Percentiles rank a stretch among this genome's conserved stretches.
Evolutionary conservation across 1,284 basidiomycete genomes (phyloP).

Genomic region (Leccinum fallax): DNA sequence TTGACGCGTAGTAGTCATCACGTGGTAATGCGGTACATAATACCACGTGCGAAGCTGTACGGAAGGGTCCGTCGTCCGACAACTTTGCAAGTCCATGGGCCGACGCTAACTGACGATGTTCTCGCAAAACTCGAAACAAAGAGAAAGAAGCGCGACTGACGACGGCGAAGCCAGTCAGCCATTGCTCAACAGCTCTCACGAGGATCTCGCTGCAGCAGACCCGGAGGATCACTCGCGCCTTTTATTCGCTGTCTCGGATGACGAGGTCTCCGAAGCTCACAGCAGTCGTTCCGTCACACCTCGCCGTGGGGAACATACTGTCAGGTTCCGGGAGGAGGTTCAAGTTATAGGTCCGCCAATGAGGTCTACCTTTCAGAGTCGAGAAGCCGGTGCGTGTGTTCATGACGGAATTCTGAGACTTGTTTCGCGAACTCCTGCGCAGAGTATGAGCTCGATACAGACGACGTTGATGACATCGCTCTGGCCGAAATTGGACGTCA

Average conservation of each 20-base stretch:
- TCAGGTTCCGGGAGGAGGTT: conserved; percentile 67
- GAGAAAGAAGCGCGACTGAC: conserved; percentile 30
- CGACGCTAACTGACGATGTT: conserved; percentile 39
- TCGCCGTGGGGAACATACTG: conserved; percentile 37
- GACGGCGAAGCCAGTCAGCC: conserved; percentile 55
- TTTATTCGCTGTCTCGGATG: conserved; percentile 50
- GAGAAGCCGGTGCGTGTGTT: conserved; percentile 70
- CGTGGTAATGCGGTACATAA: conserved; percentile 10
- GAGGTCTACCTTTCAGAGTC: conserved; percentile 68
- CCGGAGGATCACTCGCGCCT: conserved; percentile 36
- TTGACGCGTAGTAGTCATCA: conserved; percentile 11
- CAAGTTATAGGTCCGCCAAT: conserved; percentile 67
- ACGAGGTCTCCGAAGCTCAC: conserved; percentile 43
- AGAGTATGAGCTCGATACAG: conserved; percentile 80
- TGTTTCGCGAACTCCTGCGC: conserved; percentile 13
- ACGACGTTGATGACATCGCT: conserved; percentile 68
- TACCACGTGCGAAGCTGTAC: too few relatives aligned
- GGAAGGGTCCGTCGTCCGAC: neutral
- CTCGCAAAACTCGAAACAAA: conserved; percentile 35
- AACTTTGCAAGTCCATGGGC: conserved; percentile 21
- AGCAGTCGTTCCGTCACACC: conserved; percentile 26
- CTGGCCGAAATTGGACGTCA: conserved; percentile 41
- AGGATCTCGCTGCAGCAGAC: conserved; percentile 35
- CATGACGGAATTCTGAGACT: conserved; percentile 20
- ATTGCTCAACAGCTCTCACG: conserved; percentile 48